Base-by-base conservation (phyloP, 2,329 filamentous ascomycete species). In the Aspergillus floridensis region DNA sequence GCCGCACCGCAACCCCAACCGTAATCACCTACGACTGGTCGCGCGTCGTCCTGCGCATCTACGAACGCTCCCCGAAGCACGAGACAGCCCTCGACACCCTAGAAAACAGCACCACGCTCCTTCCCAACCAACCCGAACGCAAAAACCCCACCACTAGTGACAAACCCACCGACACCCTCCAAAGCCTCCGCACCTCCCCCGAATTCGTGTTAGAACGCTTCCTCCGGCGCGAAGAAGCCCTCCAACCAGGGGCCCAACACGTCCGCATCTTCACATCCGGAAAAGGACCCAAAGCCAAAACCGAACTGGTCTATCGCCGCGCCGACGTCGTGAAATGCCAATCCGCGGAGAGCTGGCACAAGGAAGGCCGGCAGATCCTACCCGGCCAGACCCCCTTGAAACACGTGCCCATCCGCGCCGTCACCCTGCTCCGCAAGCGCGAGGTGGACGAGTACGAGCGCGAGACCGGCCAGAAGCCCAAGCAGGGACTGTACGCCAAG, bases 271-370 rank as follows among this genome's bases (percentile, higher is more conserved):
- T 98, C 74, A 86, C 81, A 4, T 86, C 86, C 50, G 88, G 85
- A 10, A 96, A 93, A 74, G 89, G 88, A 14, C 86, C 86, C 49
- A 89, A 88, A 50, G 77, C 84, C 2, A 89, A 88, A 49, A 85
- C 90, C 59, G 92, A 96, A 72, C 87, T 91, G 1, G 92, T 98
- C 0, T 98, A 87, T 71, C 83, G 83, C 0, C 87, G 93, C 35
- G 84, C 85, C 56, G 93, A 98, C 65, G 86, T 98, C 0, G 86
- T 93, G 2, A 82, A 84, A 44, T 96, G 96, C 73, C 93, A 96
- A 74, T 96, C 91, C 29, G 89, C 90, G 1, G 95, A 99, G 73
- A 96, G 91, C 1, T 99, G 95, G 95, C 95, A 98, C 73, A 97
- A 97, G 73, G 93, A 97, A 79, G 95, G 95, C 0, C 86, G 93